Conservation (phyloP, 768 basidiomycete genomes). For the Mycena filopes region DNA sequence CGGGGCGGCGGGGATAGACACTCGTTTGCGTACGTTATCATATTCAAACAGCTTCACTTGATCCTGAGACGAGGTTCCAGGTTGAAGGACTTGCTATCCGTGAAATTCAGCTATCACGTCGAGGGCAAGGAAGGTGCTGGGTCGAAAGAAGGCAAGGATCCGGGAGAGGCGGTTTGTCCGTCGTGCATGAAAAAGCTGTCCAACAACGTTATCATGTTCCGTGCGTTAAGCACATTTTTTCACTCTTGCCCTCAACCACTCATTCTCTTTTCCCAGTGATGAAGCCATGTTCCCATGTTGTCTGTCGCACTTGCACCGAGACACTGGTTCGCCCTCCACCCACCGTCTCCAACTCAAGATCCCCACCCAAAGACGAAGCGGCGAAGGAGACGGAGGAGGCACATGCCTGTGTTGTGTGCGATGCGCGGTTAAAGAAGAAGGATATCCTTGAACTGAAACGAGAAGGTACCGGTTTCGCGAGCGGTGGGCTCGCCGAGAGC, state of each 20-base stretch:
- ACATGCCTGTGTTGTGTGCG: constrained; percentile 85
- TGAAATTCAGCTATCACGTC: constrained; percentile 76
- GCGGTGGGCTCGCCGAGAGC: constrained; percentile 94
- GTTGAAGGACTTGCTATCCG: constrained; percentile 83
- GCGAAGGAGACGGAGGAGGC: background rate
- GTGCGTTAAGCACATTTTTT: constrained; percentile 54
- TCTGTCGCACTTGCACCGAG: constrained; percentile 92
- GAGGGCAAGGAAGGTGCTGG: constrained; percentile 47
- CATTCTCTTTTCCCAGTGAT: constrained; percentile 59
- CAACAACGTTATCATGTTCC: constrained; percentile 75
- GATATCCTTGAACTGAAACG: constrained; percentile 88
- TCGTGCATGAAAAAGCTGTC: constrained; percentile 89
- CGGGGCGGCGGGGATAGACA: constrained; percentile 84
- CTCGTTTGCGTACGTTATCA: constrained; percentile 70
- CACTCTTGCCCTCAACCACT: background rate
- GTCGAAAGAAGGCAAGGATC: constrained; percentile 59
- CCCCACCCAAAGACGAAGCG: background rate
- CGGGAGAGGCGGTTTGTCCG: constrained; percentile 78
- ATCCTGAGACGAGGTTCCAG: constrained; percentile 49
- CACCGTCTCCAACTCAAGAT: constrained; percentile 37
- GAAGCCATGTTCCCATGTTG: constrained; percentile 91
- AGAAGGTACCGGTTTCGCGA: constrained; percentile 96
- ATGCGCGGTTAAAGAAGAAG: constrained; percentile 67
- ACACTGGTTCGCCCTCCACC: constrained; percentile 81
- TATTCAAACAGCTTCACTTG: constrained; percentile 10